Evolutionary conservation across 1,284 basidiomycete genomes (phyloP), one percentile per base, ranked within the genome.

Genomic region (Apiotrichum sp.): DNA sequence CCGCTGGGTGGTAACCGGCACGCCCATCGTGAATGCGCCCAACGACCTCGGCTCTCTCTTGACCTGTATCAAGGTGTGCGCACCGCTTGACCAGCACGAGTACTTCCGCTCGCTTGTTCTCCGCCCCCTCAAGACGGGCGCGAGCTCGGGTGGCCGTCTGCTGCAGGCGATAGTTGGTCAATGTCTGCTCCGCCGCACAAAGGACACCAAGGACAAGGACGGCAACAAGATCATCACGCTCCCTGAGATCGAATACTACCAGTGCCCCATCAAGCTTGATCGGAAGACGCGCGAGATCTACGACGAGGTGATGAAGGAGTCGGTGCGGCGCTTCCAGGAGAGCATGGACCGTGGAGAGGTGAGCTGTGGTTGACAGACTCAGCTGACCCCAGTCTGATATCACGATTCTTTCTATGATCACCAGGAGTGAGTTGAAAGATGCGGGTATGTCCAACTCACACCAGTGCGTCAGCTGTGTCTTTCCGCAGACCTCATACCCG

Each of bases 1-100:
- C 53, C 84, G 88, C 57, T 90, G 89, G 88, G 80, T 73, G 13
- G 63, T 67, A 48, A 67, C 65, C 1, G 67, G 66, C 40, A 93
- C 91, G 4, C 91, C 91, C 0, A 93, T 95, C 58, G 87, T 93
- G 58, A 93, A 93, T 65, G 86, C 87, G 33, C 88, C 84, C 4
- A 82, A 78, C 39, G 89, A 93, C 73, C 82, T 93, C 33, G 89
- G 91, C 9, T 88, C 89, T 7, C 79, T 93, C 45, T 76, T 93
- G 34, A 84, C 83, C 0, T 95, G 93, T 76, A 78, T 93, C 49
- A 81, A 79, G 63, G 83, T 93, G 14, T 93, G 91, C 67, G 79
- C 78, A 29, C 92, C 92, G 0, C 77, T 95, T 6, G 87, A 92
- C 67, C 81, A 88, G 39, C 81, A 85, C 51, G 85, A 89, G 55